phyloP scores from a whole-genome alignment of 352 stramenopile species.

The Pythium aristosporum region DNA sequence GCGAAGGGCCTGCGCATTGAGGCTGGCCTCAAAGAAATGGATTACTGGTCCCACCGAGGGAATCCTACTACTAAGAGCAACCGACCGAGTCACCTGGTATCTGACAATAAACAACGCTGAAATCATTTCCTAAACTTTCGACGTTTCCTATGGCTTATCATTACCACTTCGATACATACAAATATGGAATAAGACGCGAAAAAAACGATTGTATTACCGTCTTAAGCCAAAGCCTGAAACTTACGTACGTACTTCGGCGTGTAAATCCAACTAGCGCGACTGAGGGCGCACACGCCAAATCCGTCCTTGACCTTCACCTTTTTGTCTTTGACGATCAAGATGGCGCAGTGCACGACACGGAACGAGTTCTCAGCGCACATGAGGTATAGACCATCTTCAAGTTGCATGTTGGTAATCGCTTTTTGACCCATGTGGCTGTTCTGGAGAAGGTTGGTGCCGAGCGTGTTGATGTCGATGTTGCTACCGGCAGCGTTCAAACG shows the following conservation, averaged over 20 bases:
- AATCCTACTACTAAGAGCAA: no score
- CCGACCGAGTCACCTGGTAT: no score
- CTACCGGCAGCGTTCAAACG: neutral
- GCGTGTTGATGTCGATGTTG: no score
- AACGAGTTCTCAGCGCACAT: neutral
- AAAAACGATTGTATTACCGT: neutral
- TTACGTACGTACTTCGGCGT: conserved; percentile 3
- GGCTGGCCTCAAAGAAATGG: no score
- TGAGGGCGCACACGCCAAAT: neutral
- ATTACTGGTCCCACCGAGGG: no score
- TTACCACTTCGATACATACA: no score
- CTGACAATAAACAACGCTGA: no score
- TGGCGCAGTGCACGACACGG: neutral
- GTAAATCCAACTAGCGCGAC: neutral
- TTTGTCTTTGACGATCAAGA: neutral
- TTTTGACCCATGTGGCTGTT: neutral
- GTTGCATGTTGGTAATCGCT: neutral
- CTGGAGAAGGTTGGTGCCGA: neutral
- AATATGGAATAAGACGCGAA: neutral
- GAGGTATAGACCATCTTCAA: conserved; percentile 2
- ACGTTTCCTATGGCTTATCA: no score
- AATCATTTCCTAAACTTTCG: no score
- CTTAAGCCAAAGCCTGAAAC: neutral
- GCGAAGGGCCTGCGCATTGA: no score
- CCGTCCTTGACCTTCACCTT: neutral